Evolutionary conservation across 225 moss, liverwort and hornwort species (phyloP).

Genomic region (Marchantia polymorpha): DNA sequence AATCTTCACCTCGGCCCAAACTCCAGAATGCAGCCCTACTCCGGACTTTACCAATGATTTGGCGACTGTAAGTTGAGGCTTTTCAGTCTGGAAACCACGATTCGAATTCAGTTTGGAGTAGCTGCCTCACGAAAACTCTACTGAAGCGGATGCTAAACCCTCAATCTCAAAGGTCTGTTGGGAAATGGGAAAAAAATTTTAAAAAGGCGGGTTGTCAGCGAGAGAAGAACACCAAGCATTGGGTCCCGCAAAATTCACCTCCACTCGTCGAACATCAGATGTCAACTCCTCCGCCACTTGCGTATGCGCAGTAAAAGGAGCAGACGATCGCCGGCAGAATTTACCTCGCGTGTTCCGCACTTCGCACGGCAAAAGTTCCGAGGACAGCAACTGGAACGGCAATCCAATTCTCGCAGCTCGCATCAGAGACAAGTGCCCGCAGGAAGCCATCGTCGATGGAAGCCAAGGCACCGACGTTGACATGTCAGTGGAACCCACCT

Average conservation of each 20-base stretch:
- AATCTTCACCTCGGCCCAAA: constrained; percentile 57
- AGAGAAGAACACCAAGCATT: too few species aligned
- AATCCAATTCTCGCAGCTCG: constrained; percentile 12
- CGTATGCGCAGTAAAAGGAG: not conserved
- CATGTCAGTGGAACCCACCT: too few species aligned
- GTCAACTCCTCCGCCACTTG: constrained; percentile 9
- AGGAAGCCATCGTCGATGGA: not conserved
- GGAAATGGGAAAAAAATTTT: not conserved
- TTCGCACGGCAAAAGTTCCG: not conserved
- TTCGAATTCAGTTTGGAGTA: not conserved
- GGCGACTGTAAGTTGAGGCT: constrained; percentile 61
- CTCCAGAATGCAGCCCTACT: constrained; percentile 81
- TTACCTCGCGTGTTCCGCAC: not conserved
- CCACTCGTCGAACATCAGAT: constrained; percentile 4
- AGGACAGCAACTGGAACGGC: not conserved
- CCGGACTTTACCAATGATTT: constrained; percentile 55
- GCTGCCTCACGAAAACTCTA: not conserved
- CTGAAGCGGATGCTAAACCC: too few species aligned
- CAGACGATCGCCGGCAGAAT: not conserved
- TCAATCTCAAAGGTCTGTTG: too few species aligned
- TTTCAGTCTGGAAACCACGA: constrained; percentile 37
- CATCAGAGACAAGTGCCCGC: not conserved
- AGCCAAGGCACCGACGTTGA: not conserved
- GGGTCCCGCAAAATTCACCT: not conserved
- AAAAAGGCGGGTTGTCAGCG: not conserved